Percentiles rank a stretch among this genome's conserved stretches.
These are phyloP conservation scores for Colletotrichum sp. DNA, from an alignment of 2,329 filamentous ascomycete species.

Conservation along the genomic window DNA sequence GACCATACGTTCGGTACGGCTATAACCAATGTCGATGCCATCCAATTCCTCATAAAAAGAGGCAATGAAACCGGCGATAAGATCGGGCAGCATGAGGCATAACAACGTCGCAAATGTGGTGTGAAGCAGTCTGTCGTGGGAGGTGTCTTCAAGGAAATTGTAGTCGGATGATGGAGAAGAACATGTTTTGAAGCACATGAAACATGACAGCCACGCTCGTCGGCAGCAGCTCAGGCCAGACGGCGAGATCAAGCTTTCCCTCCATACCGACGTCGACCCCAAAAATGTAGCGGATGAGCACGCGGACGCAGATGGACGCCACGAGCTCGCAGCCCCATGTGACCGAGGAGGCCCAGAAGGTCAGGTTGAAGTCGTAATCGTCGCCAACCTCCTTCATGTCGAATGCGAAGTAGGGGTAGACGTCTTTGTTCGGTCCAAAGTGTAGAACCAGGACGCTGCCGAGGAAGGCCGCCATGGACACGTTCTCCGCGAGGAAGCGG, in stretches of 20 bases:
- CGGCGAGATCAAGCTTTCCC: slow-evolving; percentile 66
- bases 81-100: background rate
- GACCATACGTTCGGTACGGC: background rate
- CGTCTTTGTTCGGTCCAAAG: slow-evolving; percentile 69
- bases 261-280: slow-evolving; percentile 67
- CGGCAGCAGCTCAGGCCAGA: slow-evolving; percentile 71
- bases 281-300: slow-evolving; percentile 63
- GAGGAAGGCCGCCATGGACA: slow-evolving; percentile 71
- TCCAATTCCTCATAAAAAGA: background rate
- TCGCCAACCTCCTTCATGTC: slow-evolving; percentile 44
- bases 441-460: slow-evolving; percentile 70
- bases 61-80: background rate
- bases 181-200: slow-evolving; percentile 75
- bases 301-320: slow-evolving; percentile 64
- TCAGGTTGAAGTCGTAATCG: slow-evolving; percentile 66
- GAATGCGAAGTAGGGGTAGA: slow-evolving; percentile 75
- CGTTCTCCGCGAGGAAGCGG: slow-evolving; percentile 69
- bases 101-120: background rate
- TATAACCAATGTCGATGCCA: background rate
- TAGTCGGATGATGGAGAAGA: slow-evolving; percentile 71
- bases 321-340: slow-evolving; percentile 72
- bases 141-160: slow-evolving; percentile 48
- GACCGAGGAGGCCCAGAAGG: slow-evolving; percentile 65
- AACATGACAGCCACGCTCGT: slow-evolving; percentile 70
- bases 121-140: background rate